Conservation (phyloP, 768 basidiomycete species). For the Clitopilus hobsonii region DNA sequence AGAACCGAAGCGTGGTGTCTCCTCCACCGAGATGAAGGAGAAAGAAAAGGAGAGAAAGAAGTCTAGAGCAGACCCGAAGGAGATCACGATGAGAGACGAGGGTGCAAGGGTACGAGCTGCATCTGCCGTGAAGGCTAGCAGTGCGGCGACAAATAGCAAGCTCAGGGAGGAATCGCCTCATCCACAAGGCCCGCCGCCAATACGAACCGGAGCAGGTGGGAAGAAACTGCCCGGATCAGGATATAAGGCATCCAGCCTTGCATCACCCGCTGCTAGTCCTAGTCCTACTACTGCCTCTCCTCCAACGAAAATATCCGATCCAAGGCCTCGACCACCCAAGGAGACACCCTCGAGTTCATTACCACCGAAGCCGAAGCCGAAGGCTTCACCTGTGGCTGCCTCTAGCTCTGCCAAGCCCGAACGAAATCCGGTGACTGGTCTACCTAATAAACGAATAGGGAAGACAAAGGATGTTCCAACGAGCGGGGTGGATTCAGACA, state of each 20-base stretch:
- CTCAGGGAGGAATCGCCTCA: neutral
- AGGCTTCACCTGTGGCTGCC: slow-evolving; percentile 23
- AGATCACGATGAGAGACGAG: slow-evolving; percentile 49
- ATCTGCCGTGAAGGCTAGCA: slow-evolving; percentile 3
- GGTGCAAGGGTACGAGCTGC: slow-evolving; percentile 18
- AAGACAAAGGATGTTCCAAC: slow-evolving; percentile 12
- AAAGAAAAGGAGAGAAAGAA: slow-evolving; percentile 41
- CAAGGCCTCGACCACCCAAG: slow-evolving; percentile 11
- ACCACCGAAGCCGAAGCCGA: slow-evolving; percentile 29
- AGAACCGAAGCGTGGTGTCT: slow-evolving; percentile 40
- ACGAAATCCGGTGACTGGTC: slow-evolving; percentile 12
- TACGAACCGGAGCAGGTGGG: neutral
- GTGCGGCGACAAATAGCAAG: slow-evolving; percentile 7
- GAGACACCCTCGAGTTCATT: slow-evolving; percentile 22
- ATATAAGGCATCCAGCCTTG: slow-evolving; percentile 26
- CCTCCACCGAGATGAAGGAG: slow-evolving; percentile 38
- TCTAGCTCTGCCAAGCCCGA: slow-evolving; percentile 13
- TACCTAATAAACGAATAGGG: slow-evolving; percentile 10
- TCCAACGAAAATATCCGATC: slow-evolving; percentile 11
- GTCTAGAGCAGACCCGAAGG: slow-evolving; percentile 36
- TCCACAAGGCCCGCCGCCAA: neutral
- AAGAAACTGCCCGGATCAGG: slow-evolving; percentile 44
- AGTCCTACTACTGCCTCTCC: neutral
- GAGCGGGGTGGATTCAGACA: slow-evolving; percentile 15
- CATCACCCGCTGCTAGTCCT: neutral